Percentiles rank a stretch among this genome's conserved stretches.
phyloP scores from a whole-genome alignment of 2,329 filamentous ascomycete genomes.

The Ceratocystis diversiconidia region DNA sequence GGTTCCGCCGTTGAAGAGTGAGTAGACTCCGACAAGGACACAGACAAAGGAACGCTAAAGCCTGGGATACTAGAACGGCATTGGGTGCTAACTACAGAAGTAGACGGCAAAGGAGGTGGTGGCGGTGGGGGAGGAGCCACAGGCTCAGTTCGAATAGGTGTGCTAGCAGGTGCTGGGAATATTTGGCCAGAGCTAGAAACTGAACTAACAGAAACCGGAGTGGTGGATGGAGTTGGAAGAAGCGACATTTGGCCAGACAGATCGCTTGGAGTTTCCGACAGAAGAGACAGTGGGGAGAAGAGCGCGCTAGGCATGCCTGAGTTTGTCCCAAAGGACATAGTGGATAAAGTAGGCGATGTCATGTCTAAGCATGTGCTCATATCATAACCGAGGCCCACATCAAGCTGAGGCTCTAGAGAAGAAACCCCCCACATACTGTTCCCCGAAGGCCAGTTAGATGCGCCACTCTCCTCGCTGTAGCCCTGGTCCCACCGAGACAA shows the following conservation, averaged over 20 bases:
- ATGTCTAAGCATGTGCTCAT: constrained; percentile 1
- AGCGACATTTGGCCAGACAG: constrained; percentile 9
- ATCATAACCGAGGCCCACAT: background rate
- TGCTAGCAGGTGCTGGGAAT: constrained; percentile 12
- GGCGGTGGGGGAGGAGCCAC: constrained; percentile 3
- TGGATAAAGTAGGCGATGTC: constrained; percentile 9
- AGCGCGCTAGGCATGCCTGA: background rate
- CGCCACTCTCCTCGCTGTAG: background rate
- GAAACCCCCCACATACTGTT: background rate
- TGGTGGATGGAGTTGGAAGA: constrained; percentile 16
- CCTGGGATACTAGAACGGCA: background rate
- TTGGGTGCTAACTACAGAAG: background rate
- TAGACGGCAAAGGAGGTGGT: background rate
- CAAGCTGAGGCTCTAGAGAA: background rate
- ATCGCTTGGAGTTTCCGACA: constrained; percentile 11
- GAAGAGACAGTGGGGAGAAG: constrained; percentile 11
- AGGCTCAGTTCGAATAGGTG: constrained; percentile 9
- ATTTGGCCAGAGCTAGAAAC: constrained; percentile 14
- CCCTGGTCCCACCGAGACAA: background rate
- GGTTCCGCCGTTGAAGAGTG: constrained; percentile 10
- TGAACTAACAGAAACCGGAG: constrained; percentile 15
- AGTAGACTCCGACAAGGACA: background rate
- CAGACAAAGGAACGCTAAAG: background rate
- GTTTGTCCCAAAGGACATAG: constrained; percentile 10
- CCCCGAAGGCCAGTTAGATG: constrained; percentile 2